Evolutionary conservation across 2,329 filamentous ascomycete species (phyloP).

Genomic region (Eutypella sp.): DNA sequence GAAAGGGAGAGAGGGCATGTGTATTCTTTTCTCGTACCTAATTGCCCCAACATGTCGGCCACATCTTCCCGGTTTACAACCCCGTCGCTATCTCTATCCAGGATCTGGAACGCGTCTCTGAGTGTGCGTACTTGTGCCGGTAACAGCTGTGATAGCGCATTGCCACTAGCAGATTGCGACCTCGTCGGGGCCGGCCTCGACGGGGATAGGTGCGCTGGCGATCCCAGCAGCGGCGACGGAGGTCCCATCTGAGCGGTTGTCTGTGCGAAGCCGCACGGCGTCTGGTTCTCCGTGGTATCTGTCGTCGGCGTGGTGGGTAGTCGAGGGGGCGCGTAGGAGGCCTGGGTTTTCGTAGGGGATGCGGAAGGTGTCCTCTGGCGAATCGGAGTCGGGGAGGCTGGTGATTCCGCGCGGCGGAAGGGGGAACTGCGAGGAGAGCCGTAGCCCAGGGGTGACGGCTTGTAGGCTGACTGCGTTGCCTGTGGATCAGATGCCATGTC

Average conservation of each 20-base stretch:
- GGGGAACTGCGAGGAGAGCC: constrained; percentile 64
- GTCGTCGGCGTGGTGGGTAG: constrained; percentile 33
- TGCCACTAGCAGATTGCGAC: constrained; percentile 36
- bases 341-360: constrained; percentile 50
- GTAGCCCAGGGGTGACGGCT: constrained; percentile 67
- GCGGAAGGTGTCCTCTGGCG: constrained; percentile 60
- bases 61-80: constrained; percentile 78
- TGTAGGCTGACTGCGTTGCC: constrained; percentile 57
- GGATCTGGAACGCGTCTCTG: constrained; percentile 87
- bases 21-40: constrained; percentile 49
- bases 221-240: constrained; percentile 22
- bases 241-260: constrained; percentile 12
- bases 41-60: constrained; percentile 77
- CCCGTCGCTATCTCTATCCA: constrained; percentile 86
- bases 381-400: constrained; percentile 60
- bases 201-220: constrained; percentile 30
- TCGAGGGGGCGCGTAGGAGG: constrained; percentile 42
- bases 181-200: constrained; percentile 28
- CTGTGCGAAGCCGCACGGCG: constrained; percentile 15
- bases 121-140: constrained; percentile 80
- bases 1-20: not conserved
- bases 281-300: constrained; percentile 28
- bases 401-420: constrained; percentile 58
- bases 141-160: constrained; percentile 67
- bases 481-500: constrained; percentile 26